phyloP scores from a whole-genome alignment of 169 alveolate species.

The Cryptosporidium baileyi region DNA sequence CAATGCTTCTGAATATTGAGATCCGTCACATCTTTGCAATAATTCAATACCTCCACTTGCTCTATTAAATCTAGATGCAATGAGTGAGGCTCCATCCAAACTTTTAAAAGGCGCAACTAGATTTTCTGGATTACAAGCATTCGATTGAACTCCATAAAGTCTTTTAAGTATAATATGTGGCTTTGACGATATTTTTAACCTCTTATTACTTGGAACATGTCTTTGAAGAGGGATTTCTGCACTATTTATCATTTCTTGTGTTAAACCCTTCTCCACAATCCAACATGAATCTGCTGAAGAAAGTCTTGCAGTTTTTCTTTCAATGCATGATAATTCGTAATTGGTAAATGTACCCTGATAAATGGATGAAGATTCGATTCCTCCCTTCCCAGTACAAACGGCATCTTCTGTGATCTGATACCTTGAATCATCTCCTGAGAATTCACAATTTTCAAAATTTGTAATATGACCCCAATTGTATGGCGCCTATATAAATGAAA shows the following conservation, averaged over 20 bases:
- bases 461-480: conserved; percentile 69
- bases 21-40: conserved; percentile 61
- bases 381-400: conserved; percentile 38
- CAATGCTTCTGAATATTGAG: conserved; percentile 36
- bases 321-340: conserved; percentile 54
- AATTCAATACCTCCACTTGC: conserved; percentile 63
- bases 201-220: background rate
- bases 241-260: conserved; percentile 43
- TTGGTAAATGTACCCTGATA: conserved; percentile 46
- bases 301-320: conserved; percentile 48
- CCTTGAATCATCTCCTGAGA: conserved; percentile 67
- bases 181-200: conserved; percentile 41
- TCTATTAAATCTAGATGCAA: conserved; percentile 67
- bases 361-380: conserved; percentile 46
- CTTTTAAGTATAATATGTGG: conserved; percentile 57
- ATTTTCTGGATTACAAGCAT: conserved; percentile 67
- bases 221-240: conserved; percentile 59
- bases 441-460: conserved; percentile 66
- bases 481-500: conserved; percentile 47
- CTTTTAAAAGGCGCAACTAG: conserved; percentile 69
- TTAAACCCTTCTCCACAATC: conserved; percentile 61
- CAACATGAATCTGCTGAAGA: conserved; percentile 70
- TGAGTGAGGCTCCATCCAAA: conserved; percentile 44
- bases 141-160: conserved; percentile 43
- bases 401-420: conserved; percentile 67